Evolutionary conservation across 176 grass and related monocot genomes (phyloP).

Genomic region (Thinopyrum elongatum): DNA sequence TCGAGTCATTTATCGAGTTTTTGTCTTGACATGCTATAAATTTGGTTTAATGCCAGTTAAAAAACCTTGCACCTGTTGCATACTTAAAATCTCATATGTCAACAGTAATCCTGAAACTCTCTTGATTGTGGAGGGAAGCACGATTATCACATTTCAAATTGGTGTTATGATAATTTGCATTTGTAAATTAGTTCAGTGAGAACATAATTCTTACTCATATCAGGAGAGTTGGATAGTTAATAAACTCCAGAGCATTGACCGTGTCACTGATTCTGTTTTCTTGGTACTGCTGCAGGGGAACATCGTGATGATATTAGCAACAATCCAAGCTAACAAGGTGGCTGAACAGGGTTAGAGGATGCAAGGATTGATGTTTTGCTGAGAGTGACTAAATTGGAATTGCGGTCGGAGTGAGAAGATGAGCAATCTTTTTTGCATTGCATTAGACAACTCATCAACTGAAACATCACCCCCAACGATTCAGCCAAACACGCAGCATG

Average conservation of each 20-base stretch:
- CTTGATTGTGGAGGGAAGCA: neutral
- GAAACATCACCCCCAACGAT: too few relatives aligned
- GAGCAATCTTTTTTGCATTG: too few relatives aligned
- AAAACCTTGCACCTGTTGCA: neutral
- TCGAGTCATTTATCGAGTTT: neutral
- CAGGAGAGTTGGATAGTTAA: too few relatives aligned
- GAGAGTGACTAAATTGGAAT: neutral
- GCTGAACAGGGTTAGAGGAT: slow-evolving; percentile 44
- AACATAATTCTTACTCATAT: too few relatives aligned
- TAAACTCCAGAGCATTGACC: too few relatives aligned
- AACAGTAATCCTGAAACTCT: neutral
- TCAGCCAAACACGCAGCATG: too few relatives aligned
- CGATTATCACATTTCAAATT: neutral
- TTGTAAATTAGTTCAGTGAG: too few relatives aligned
- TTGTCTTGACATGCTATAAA: neutral
- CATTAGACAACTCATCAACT: too few relatives aligned
- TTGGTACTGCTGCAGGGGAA: slow-evolving; percentile 9
- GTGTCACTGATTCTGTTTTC: too few relatives aligned
- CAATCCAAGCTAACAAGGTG: slow-evolving; percentile 72
- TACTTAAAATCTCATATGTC: neutral
- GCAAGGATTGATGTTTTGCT: slow-evolving; percentile 54
- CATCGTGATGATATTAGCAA: slow-evolving; percentile 63
- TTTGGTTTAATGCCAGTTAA: neutral
- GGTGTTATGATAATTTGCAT: too few relatives aligned
- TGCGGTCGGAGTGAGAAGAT: neutral